phyloP scores from a whole-genome alignment of 495 filamentous ascomycete species.

The Pyrenopolyporus hunteri region DNA sequence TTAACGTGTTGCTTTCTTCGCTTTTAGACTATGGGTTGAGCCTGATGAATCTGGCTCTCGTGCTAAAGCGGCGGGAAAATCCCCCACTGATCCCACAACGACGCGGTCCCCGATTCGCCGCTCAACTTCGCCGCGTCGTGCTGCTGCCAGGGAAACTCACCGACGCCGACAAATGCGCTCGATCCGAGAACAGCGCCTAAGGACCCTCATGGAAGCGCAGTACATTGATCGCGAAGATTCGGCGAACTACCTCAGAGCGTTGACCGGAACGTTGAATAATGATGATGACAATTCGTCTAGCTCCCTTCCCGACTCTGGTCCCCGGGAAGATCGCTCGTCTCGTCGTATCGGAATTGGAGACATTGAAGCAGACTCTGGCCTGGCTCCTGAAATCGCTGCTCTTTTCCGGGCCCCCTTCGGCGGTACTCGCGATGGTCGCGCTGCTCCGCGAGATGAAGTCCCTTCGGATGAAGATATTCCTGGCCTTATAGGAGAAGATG shows the following conservation, averaged over 20 bases:
- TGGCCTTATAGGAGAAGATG: neutral
- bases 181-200: constrained; percentile 32
- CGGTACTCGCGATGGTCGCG: neutral
- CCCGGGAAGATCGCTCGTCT: neutral
- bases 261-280: no score
- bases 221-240: neutral
- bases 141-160: neutral
- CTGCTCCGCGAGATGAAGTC: no score
- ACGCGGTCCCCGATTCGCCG: constrained; percentile 74
- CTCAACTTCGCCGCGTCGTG: constrained; percentile 70
- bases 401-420: neutral
- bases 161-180: constrained; percentile 25
- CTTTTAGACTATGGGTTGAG: constrained; percentile 58
- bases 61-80: constrained; percentile 58
- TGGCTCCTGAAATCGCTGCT: neutral
- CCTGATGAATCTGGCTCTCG: constrained; percentile 63
- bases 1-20: constrained; percentile 10
- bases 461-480: no score
- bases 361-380: neutral
- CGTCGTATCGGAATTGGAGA: neutral
- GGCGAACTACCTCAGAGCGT: neutral
- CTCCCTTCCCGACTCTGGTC: neutral
- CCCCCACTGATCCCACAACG: constrained; percentile 51
- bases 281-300: no score
- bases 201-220: constrained; percentile 5